Evolutionary conservation across 1,284 basidiomycete genomes (phyloP).

Genomic region (Xerocomus minutiporus): DNA sequence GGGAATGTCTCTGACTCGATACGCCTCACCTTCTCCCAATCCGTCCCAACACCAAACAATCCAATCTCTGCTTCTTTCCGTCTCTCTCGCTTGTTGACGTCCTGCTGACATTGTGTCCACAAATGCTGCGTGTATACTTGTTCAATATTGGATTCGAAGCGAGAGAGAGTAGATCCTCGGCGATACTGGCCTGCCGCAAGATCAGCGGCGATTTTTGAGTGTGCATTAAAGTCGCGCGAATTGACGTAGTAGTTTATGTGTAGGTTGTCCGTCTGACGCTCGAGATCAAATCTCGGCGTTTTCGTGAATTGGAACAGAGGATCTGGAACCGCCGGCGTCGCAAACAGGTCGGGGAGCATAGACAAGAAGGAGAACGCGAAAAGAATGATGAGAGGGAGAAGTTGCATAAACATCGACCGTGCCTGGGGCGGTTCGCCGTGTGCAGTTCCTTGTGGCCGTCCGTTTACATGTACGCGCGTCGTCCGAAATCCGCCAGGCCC

Average conservation of each 20-base stretch:
- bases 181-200: conserved; percentile 48
- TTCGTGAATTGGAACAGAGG: conserved; percentile 75
- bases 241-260: conserved; percentile 87
- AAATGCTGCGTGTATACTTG: conserved; percentile 65
- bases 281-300: conserved; percentile 54
- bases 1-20: conserved; percentile 64
- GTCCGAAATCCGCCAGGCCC: conserved; percentile 75
- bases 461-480: conserved; percentile 46
- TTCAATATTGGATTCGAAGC: conserved; percentile 71
- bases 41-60: conserved; percentile 83
- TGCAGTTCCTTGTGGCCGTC: conserved; percentile 34
- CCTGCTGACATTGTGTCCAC: conserved; percentile 65
- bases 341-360: conserved; percentile 76
- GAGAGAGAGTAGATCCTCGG: conserved; percentile 34
- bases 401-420: conserved; percentile 73
- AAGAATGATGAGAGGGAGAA: conserved; percentile 83
- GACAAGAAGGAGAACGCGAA: conserved; percentile 83
- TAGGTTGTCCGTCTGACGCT: conserved; percentile 64
- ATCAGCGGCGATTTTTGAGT: conserved; percentile 72
- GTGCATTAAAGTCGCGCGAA: conserved; percentile 68
- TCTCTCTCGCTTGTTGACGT: conserved; percentile 58
- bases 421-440: conserved; percentile 38
- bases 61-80: conserved; percentile 74
- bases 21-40: conserved; percentile 77
- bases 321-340: conserved; percentile 65